A percentile compares a stretch with the other conserved stretches of the same genome.
phyloP scores from a whole-genome alignment of 306 rosid genomes.

The Inga leiocalycina region DNA sequence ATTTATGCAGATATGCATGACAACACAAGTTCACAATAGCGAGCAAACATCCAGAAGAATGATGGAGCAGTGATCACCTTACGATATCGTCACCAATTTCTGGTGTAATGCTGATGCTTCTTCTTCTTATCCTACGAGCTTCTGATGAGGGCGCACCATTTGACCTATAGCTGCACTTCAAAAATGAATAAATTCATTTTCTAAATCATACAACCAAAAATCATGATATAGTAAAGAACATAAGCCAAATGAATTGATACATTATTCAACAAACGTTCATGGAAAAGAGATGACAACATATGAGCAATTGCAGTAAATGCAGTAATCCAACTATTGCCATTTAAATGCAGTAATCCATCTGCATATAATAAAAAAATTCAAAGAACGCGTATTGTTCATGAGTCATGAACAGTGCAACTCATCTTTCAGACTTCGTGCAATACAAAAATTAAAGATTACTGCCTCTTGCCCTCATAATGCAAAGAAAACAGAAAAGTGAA shows the following conservation, averaged over 20 bases:
- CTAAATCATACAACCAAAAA: conserved; percentile 21
- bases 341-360: conserved; percentile 18
- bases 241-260: background rate
- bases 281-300: background rate
- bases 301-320: conserved; percentile 6
- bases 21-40: conserved; percentile 23
- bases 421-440: background rate
- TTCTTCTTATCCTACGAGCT: conserved; percentile 84
- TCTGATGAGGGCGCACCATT: conserved; percentile 82
- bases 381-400: background rate
- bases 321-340: conserved; percentile 8
- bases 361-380: background rate
- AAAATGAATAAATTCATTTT: conserved; percentile 31
- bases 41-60: conserved; percentile 26
- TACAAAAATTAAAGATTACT: background rate
- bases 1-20: background rate
- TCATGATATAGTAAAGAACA: conserved; percentile 15
- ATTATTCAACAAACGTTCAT: conserved; percentile 24
- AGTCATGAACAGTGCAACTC: background rate
- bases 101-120: conserved; percentile 98
- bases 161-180: conserved; percentile 66
- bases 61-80: conserved; percentile 64
- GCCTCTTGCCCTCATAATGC: conserved; percentile 8
- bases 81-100: conserved; percentile 99
- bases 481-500: background rate